Evolutionary conservation across 2,329 filamentous ascomycete species (phyloP), one percentile per base, ranked within the genome.

Genomic region (Exophiala spinifera): DNA sequence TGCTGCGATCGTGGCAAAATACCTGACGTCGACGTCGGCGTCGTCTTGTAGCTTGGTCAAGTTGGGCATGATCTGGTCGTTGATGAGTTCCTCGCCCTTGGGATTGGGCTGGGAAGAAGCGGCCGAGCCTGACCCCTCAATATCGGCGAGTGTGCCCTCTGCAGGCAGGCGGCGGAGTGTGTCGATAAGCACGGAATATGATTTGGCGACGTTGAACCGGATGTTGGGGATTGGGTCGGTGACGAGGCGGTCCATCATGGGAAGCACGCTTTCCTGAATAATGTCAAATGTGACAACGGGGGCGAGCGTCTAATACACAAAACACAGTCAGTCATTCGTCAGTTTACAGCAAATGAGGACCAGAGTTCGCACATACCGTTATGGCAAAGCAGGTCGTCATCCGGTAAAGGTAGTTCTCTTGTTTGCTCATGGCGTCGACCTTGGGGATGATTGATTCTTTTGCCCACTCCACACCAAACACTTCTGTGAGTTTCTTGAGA

Each of bases 341-440:
- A 63, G 74, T 65, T 70, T 62, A 48, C 14, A 53, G 43, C 28
- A 46, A 59, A 23, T 23, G 45, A 4, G 23, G 33, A 19, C 28
- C 11, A n/a, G 15, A 10, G 2, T 8, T 46, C 45, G 2, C 28
- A 82, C 89, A 79, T 81, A 99, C 94, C 65, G 91, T 92, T 63
- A 99, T 95, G 59, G 94, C 94, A 72, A 99, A 99, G 77, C 92
- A 97, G n/a, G 94, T 99, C 8, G 94, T 99, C 94, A 99, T 99
- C 71, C 94, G 84, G 81, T 99, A 99, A 49, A 99, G 86, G 72
- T 99, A 99, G 77, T 99, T 99, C 58, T 92, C 90, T 72, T 99
- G 94, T 69, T 90, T 89, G 56, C 94, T 94, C 94, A 99, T 97
- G 34, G 88, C 89, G 82, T 96, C 94, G 62, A 99, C 94, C 79